Evolutionary conservation across 768 basidiomycete species (phyloP).

Genomic region (Psilocybe cyanescens): DNA sequence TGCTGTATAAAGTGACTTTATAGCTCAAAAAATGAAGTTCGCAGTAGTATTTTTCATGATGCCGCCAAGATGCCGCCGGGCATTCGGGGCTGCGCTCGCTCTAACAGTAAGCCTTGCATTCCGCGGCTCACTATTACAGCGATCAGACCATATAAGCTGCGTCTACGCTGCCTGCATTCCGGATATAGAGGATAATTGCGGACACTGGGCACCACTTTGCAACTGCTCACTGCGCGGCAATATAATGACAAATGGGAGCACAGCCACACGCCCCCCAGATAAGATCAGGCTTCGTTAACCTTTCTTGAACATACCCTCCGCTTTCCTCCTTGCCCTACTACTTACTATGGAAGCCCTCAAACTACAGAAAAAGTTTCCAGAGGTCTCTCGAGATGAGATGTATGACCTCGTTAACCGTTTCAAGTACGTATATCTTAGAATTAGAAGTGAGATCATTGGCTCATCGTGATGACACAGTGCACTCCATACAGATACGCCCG

Average conservation of each 20-base stretch:
- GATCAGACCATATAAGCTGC: too few species aligned
- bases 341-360: conserved; percentile 77
- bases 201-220: too few species aligned
- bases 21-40: too few species aligned
- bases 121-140: too few species aligned
- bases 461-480: conserved; percentile 45
- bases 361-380: conserved; percentile 91
- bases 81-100: too few species aligned
- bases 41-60: too few species aligned
- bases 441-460: conserved; percentile 12
- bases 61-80: too few species aligned
- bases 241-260: neutral
- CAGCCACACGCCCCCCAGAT: neutral
- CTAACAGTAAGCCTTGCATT: too few species aligned
- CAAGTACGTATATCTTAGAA: conserved; percentile 67
- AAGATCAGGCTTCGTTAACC: conserved; percentile 3
- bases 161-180: too few species aligned
- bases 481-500: conserved; percentile 79
- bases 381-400: conserved; percentile 92
- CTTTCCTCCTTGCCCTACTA: neutral
- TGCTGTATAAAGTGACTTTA: too few species aligned
- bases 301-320: neutral
- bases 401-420: conserved; percentile 92
- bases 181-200: too few species aligned
- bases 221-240: neutral